phyloP scores from a whole-genome alignment of 805 yeast species.

The Groenewaldozyma tartarivorans region DNA sequence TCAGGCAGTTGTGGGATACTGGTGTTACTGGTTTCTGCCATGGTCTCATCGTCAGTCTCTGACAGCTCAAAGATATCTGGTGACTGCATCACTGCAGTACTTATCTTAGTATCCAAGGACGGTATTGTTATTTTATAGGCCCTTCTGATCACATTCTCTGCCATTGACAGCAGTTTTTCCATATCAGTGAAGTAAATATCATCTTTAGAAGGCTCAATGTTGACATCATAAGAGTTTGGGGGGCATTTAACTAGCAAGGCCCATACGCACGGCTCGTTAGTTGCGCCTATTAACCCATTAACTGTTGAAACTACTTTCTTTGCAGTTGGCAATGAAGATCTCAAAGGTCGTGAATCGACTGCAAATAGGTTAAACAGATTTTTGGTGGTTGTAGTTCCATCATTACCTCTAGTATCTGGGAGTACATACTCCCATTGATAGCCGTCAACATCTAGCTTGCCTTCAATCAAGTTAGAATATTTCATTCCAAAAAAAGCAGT shows the following conservation, averaged over 20 bases:
- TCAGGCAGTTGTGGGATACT: no score
- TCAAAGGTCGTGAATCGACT: conserved; percentile 42
- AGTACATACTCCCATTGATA: conserved; percentile 1
- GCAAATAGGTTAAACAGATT: conserved; percentile 46
- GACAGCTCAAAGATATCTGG: no score
- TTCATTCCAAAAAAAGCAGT: not conserved
- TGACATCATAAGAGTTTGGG: conserved; percentile 48
- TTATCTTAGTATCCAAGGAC: no score
- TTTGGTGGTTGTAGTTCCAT: not conserved
- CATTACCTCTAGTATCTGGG: not conserved
- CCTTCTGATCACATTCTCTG: no score
- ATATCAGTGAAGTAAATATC: conserved; percentile 4
- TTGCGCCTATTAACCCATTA: conserved; percentile 31
- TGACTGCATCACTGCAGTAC: no score
- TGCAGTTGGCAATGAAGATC: conserved; percentile 57
- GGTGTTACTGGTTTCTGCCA: no score
- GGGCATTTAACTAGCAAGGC: conserved; percentile 49
- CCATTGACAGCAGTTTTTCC: not conserved
- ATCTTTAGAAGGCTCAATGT: conserved; percentile 77
- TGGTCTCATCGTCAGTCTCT: no score
- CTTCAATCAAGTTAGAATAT: not conserved
- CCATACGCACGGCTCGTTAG: conserved; percentile 37
- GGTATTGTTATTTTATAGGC: no score
- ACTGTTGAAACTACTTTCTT: conserved; percentile 53
- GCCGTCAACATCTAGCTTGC: not conserved